Conservation (phyloP, 345 rosid genomes). For the Eucalyptus leucophloia region DNA sequence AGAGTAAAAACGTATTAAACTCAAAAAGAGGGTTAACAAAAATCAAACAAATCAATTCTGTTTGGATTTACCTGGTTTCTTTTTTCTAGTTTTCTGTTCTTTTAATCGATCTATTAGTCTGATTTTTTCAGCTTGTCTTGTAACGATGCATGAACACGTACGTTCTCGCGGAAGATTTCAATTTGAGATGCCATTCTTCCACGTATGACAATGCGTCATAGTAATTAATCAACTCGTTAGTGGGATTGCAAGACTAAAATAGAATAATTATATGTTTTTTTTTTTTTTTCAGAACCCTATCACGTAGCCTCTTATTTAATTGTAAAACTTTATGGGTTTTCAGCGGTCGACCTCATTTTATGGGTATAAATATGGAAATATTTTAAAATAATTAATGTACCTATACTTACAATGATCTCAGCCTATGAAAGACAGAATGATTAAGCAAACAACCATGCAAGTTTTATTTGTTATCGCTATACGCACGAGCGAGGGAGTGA, state of each 20-base stretch:
- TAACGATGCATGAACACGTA: neutral
- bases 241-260: neutral
- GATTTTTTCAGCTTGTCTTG: neutral
- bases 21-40: neutral
- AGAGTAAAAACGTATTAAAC: neutral
- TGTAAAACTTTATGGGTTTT: neutral
- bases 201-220: neutral
- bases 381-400: neutral
- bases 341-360: neutral
- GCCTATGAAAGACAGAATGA: neutral
- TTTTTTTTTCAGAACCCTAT: neutral
- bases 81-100: neutral
- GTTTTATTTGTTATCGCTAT: neutral
- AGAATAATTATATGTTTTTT: neutral
- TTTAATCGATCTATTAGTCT: neutral
- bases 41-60: neutral
- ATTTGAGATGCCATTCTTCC: neutral
- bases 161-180: neutral
- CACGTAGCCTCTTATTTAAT: neutral
- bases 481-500: neutral
- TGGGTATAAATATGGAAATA: neutral
- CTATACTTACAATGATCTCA: neutral
- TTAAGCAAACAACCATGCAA: neutral
- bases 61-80: neutral
- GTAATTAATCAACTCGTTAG: neutral